A percentile compares a stretch with the other conserved stretches of the same genome.
phyloP scores from a whole-genome alignment of 2,329 filamentous ascomycete genomes.

The Stylonectria norvegica region DNA sequence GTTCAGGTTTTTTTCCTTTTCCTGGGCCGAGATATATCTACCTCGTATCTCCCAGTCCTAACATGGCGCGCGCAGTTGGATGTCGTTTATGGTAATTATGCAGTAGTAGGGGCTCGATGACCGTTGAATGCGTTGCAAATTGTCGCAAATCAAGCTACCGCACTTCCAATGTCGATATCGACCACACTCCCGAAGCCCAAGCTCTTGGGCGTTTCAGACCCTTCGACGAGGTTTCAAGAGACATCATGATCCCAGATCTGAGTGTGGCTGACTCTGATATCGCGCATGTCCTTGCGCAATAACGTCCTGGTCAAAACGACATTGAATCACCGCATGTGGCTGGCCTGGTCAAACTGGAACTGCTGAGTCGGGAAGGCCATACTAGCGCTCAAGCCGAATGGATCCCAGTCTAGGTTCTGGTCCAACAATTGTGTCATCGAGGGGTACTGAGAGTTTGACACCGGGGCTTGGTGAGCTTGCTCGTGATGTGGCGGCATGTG shows the following conservation, averaged over 20 bases:
- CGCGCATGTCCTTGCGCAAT: too few relatives aligned
- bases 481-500: slow-evolving; percentile 37
- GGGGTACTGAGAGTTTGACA: slow-evolving; percentile 49
- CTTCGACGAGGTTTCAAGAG: too few relatives aligned
- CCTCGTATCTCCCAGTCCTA: slow-evolving; percentile 16
- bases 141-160: too few relatives aligned
- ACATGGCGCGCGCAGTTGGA: slow-evolving; percentile 7
- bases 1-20: slow-evolving; percentile 7
- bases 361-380: slow-evolving; percentile 91
- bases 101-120: slow-evolving; percentile 21
- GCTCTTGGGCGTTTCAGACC: too few relatives aligned
- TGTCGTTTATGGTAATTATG: slow-evolving; percentile 19
- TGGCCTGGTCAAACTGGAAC: slow-evolving; percentile 68
- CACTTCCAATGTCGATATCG: too few relatives aligned
- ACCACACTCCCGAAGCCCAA: too few relatives aligned
- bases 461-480: slow-evolving; percentile 30
- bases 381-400: slow-evolving; percentile 87
- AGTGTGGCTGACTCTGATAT: too few relatives aligned
- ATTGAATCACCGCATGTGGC: slow-evolving; percentile 46
- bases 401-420: slow-evolving; percentile 85
- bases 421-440: slow-evolving; percentile 65
- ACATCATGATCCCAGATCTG: too few relatives aligned
- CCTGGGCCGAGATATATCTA: slow-evolving; percentile 26
- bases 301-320: too few relatives aligned
- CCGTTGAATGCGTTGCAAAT: slow-evolving; percentile 14